Conservation (phyloP, 768 basidiomycete genomes). For the Suillus brevipes region DNA sequence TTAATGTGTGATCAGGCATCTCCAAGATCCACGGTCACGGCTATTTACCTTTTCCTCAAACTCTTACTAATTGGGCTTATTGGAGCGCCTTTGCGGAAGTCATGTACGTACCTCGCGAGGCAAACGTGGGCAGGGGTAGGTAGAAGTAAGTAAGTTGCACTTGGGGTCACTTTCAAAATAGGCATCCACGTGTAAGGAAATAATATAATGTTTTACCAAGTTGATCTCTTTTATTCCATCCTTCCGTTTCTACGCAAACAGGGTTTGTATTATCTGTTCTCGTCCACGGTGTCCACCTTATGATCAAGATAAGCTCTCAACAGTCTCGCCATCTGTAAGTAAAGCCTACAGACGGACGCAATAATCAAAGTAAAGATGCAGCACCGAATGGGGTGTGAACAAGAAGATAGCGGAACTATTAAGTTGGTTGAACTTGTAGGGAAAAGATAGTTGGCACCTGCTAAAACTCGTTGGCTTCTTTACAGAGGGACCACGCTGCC, state of each 20-base stretch:
- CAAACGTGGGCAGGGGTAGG: constrained; percentile 1
- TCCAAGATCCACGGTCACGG: constrained; percentile 7
- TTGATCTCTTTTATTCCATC: not conserved
- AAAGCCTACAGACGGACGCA: not conserved
- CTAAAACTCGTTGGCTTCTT: constrained; percentile 5
- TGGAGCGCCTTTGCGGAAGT: constrained; percentile 5
- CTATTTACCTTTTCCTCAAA: constrained; percentile 5
- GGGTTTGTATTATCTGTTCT: not conserved
- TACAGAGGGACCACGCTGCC: not conserved
- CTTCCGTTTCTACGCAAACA: not conserved
- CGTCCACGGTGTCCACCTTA: not conserved
- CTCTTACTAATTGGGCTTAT: not conserved
- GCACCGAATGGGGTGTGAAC: constrained; percentile 4
- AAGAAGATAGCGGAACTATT: constrained; percentile 5
- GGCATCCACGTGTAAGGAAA: constrained; percentile 4
- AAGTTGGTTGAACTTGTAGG: not conserved
- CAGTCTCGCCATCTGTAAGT: not conserved
- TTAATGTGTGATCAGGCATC: constrained; percentile 2
- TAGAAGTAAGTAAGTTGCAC: not conserved
- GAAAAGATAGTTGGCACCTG: constrained; percentile 2
- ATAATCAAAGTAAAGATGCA: not conserved
- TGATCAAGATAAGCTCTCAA: not conserved
- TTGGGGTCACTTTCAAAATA: not conserved
- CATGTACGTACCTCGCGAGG: constrained; percentile 4
- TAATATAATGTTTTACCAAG: constrained; percentile 4